Conservation (phyloP, 225 moss, liverwort and hornwort species). For the Polytrichum formosum region DNA sequence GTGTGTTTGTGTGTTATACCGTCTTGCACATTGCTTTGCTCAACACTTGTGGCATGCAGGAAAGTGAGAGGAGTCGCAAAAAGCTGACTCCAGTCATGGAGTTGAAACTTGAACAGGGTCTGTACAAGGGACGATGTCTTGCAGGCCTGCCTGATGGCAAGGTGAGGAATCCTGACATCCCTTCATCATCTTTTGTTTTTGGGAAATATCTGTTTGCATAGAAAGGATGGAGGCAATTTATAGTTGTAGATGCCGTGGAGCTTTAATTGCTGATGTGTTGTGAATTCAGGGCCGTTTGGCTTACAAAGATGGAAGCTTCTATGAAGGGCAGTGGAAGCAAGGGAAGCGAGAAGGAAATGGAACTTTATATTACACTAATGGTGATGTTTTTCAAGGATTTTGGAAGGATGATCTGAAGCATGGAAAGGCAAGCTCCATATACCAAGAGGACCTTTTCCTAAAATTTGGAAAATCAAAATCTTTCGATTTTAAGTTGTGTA, state of each 20-base stretch:
- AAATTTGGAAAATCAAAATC: too few relatives aligned
- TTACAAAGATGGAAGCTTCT: constrained; percentile 49
- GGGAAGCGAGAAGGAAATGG: constrained; percentile 47
- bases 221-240: too few relatives aligned
- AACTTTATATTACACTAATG: constrained; percentile 52
- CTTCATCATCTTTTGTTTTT: background rate
- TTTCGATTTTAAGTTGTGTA: too few relatives aligned
- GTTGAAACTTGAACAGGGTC: constrained; percentile 7
- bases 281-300: constrained; percentile 42
- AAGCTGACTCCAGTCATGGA: constrained; percentile 17
- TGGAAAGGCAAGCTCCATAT: constrained; percentile 27
- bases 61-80: constrained; percentile 44
- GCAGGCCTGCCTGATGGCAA: constrained; percentile 26
- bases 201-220: too few relatives aligned
- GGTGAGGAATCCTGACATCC: constrained; percentile 14
- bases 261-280: background rate
- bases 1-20: too few relatives aligned
- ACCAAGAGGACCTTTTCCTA: too few relatives aligned
- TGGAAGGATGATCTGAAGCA: constrained; percentile 62
- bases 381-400: constrained; percentile 51
- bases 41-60: constrained; percentile 7
- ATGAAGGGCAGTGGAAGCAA: constrained; percentile 62
- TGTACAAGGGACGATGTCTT: too few relatives aligned
- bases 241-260: too few relatives aligned
- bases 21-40: too few relatives aligned